Conservation (phyloP, 2,329 filamentous ascomycete species). For the Xylaria sp. region DNA sequence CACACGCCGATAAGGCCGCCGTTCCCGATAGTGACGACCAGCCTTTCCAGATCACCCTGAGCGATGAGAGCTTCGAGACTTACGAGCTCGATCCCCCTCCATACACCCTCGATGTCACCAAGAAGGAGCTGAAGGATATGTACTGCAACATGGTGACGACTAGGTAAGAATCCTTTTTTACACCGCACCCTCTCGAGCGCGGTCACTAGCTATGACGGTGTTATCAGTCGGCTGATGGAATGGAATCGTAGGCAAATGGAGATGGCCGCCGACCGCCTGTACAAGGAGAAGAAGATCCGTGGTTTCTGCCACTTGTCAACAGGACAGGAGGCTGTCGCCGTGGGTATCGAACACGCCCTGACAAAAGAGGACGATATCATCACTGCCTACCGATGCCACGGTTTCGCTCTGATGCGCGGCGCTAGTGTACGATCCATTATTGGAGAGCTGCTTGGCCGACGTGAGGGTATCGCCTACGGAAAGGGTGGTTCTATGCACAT, state of each 20-base stretch:
- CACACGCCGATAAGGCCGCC: constrained; percentile 81
- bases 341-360: constrained; percentile 96
- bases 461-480: constrained; percentile 96
- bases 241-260: constrained; percentile 82
- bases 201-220: background rate
- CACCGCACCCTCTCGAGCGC: background rate
- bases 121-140: constrained; percentile 98
- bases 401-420: constrained; percentile 96
- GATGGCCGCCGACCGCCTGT: constrained; percentile 97
- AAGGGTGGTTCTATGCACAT: constrained; percentile 99
- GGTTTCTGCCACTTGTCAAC: constrained; percentile 99
- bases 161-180: constrained; percentile 67
- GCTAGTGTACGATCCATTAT: constrained; percentile 90
- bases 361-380: constrained; percentile 92
- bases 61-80: constrained; percentile 98
- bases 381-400: constrained; percentile 98
- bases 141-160: constrained; percentile 97
- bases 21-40: constrained; percentile 73
- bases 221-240: constrained; percentile 4
- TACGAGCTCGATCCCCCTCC: constrained; percentile 97
- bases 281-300: constrained; percentile 99
- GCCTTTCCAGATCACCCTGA: constrained; percentile 88
- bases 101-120: constrained; percentile 91
- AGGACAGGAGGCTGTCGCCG: constrained; percentile 95
- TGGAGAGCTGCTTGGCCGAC: constrained; percentile 90